These are phyloP conservation scores for Xylona heveae DNA, from an alignment of 495 filamentous ascomycete genomes.

Conservation along the genomic window DNA sequence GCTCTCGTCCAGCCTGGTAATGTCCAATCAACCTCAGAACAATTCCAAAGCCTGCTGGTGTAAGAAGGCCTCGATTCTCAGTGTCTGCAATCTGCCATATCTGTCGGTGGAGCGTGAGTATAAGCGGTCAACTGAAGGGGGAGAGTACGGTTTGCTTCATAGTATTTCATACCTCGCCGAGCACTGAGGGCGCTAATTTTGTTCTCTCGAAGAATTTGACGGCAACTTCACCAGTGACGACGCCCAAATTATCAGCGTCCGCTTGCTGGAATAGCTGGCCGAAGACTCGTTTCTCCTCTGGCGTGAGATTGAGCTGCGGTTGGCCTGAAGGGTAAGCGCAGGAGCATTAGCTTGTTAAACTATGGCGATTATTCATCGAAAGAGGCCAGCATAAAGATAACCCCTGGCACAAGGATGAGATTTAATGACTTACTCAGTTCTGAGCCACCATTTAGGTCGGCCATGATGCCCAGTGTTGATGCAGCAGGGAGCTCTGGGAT, in stretches of 20 bases:
- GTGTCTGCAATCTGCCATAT: slow-evolving; percentile 98
- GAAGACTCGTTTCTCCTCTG: slow-evolving; percentile 85
- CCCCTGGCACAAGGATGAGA: too few species aligned
- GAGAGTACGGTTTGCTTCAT: slow-evolving; percentile 12
- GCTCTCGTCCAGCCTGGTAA: slow-evolving; percentile 67
- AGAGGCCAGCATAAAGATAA: too few species aligned
- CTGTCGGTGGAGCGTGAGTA: slow-evolving; percentile 20
- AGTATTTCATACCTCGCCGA: slow-evolving; percentile 97
- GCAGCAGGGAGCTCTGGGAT: too few species aligned
- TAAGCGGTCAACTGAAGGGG: background rate
- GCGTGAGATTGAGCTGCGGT: slow-evolving; percentile 65
- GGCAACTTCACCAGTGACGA: slow-evolving; percentile 86
- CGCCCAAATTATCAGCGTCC: slow-evolving; percentile 73
- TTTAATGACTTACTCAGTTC: too few species aligned
- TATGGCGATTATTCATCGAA: too few species aligned
- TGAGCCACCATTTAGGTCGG: too few species aligned
- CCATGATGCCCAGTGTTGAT: too few species aligned
- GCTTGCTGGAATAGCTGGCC: slow-evolving; percentile 77
- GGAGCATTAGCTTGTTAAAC: too few species aligned
- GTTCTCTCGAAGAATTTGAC: slow-evolving; percentile 99
- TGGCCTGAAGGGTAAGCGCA: too few species aligned
- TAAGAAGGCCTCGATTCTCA: slow-evolving; percentile 86
- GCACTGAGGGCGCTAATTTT: slow-evolving; percentile 53
- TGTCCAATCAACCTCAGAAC: slow-evolving; percentile 88
- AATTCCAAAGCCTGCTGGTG: slow-evolving; percentile 73